These are phyloP conservation scores for Annulohypoxylon moriforme DNA, from an alignment of 495 filamentous ascomycete species.

Conservation along the genomic window DNA sequence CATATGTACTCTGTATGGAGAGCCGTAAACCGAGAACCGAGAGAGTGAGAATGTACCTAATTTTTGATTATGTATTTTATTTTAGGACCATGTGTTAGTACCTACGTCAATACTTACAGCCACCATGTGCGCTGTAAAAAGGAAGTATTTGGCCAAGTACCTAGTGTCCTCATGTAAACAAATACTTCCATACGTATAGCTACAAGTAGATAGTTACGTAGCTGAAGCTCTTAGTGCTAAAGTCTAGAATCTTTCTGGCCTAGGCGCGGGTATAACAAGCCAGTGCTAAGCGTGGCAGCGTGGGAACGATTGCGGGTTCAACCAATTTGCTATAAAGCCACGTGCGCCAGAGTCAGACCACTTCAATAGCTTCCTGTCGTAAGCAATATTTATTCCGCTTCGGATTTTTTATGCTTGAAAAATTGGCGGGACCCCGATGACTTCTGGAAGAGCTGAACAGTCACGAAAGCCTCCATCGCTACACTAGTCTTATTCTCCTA, in stretches of 20 bases:
- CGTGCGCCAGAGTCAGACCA: conserved; percentile 31
- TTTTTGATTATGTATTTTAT: not conserved
- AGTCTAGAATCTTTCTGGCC: not conserved
- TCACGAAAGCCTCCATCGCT: conserved; percentile 1
- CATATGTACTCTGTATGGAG: not conserved
- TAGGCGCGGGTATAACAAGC: conserved; percentile 3
- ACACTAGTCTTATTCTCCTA: not conserved
- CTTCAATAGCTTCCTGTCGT: not conserved
- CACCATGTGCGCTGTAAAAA: no score
- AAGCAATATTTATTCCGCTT: conserved; percentile 24
- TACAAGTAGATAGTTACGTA: not conserved
- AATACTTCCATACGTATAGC: not conserved
- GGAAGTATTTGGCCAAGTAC: not conserved
- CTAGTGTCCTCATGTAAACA: not conserved
- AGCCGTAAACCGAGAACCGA: conserved; percentile 8
- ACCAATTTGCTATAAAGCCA: conserved; percentile 22
- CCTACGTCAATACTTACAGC: no score
- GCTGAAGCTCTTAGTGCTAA: not conserved
- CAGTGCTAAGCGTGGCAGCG: not conserved
- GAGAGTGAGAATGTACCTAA: not conserved
- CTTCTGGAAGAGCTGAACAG: conserved; percentile 7
- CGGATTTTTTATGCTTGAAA: conserved; percentile 4
- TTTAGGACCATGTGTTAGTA: not conserved
- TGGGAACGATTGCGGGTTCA: conserved; percentile 1
- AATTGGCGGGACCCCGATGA: not conserved